A percentile compares a stretch with the other conserved stretches of the same genome.
These are phyloP conservation scores for Coemansia sp. DNA, from an alignment of 192 early-diverging fungal genomes.

Conservation along the genomic window DNA sequence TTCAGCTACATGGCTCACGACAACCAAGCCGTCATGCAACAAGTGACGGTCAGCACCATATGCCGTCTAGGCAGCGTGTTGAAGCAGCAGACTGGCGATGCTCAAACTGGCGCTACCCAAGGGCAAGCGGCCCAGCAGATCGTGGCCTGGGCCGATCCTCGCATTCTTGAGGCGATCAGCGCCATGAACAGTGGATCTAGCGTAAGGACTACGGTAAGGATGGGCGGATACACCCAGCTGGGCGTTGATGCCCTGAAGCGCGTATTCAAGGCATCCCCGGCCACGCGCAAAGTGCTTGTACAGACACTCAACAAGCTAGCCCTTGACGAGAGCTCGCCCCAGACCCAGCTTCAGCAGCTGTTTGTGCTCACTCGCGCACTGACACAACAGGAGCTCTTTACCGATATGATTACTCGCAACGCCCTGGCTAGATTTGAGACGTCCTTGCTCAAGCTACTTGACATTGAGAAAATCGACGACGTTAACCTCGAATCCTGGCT, in stretches of 20 bases:
- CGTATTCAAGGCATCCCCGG: slow-evolving; percentile 49
- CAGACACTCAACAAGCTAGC: slow-evolving; percentile 63
- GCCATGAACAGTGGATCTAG: slow-evolving; percentile 24
- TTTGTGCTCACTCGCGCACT: slow-evolving; percentile 47
- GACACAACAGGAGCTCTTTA: slow-evolving; percentile 54
- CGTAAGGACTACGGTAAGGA: slow-evolving; percentile 16
- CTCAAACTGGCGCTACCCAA: slow-evolving; percentile 33
- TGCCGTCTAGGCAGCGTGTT: slow-evolving; percentile 41
- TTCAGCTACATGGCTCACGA: slow-evolving; percentile 75
- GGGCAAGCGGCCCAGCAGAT: slow-evolving; percentile 72
- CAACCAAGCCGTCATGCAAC: slow-evolving; percentile 67
- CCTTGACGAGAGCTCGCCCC: slow-evolving; percentile 42
- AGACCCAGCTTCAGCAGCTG: slow-evolving; percentile 45
- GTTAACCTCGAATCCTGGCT: slow-evolving; percentile 48
- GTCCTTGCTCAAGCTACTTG: slow-evolving; percentile 59
- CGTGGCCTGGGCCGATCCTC: slow-evolving; percentile 76
- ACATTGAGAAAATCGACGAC: slow-evolving; percentile 43
- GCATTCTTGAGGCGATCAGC: slow-evolving; percentile 59
- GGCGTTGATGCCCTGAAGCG: slow-evolving; percentile 67
- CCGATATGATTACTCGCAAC: slow-evolving; percentile 60
- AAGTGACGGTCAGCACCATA: slow-evolving; percentile 55
- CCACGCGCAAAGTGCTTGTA: slow-evolving; percentile 63
- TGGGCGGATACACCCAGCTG: slow-evolving; percentile 48
- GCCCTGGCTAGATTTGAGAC: slow-evolving; percentile 60
- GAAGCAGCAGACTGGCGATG: slow-evolving; percentile 34